Evolutionary conservation across 192 early-diverging fungal genomes (phyloP).

Genomic region (Irineochytrium annulatum): DNA sequence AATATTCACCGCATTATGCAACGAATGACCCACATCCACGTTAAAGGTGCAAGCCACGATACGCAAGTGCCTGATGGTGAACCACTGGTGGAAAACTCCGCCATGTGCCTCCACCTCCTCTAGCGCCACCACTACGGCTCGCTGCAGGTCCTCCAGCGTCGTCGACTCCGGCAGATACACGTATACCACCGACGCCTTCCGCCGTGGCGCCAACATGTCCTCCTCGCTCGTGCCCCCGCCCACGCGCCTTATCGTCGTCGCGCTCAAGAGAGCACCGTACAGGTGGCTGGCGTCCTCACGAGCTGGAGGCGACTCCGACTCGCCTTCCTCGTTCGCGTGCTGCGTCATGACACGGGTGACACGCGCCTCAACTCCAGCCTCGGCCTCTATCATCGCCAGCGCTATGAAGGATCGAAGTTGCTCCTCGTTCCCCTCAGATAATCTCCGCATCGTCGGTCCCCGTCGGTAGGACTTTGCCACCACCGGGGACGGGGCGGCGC

Average conservation of each 20-base stretch:
- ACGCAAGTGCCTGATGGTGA: not conserved
- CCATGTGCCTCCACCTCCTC: not conserved
- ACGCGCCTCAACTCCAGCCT: too few relatives aligned
- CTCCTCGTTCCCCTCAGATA: slow-evolving; percentile 1
- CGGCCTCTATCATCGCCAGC: too few relatives aligned
- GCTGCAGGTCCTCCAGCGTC: not conserved
- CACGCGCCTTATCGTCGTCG: too few relatives aligned
- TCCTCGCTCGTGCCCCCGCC: not conserved
- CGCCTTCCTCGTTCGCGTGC: too few relatives aligned
- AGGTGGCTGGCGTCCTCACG: too few relatives aligned
- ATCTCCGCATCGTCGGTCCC: not conserved
- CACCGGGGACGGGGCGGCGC: too few relatives aligned
- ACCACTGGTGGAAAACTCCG: slow-evolving; percentile 2
- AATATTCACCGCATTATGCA: not conserved
- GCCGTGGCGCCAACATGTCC: not conserved
- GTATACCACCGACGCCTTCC: not conserved
- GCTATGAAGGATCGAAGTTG: too few relatives aligned
- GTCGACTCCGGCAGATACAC: not conserved
- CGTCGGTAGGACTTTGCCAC: not conserved
- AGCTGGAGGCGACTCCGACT: too few relatives aligned
- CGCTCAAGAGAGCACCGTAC: too few relatives aligned
- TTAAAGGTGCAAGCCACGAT: not conserved
- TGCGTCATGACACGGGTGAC: too few relatives aligned
- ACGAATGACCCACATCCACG: slow-evolving; percentile 1
- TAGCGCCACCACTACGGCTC: not conserved